Conservation (phyloP, 768 basidiomycete genomes). For the Mycena belliarum region DNA sequence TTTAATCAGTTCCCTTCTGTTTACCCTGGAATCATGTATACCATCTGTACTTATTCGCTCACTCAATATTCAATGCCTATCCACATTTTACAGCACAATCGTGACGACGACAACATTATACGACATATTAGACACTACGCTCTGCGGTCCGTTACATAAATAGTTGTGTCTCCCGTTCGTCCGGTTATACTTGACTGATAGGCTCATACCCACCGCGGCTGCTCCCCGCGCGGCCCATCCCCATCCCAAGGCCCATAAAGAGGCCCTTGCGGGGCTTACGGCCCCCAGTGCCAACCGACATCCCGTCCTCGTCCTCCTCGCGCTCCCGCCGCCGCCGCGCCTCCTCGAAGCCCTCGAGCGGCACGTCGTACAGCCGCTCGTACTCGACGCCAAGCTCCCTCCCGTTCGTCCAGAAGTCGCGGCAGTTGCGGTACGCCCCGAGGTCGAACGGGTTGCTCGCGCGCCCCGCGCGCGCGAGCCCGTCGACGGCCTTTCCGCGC, state of each 20-base stretch:
- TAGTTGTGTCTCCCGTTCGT: background rate
- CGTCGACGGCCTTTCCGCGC: conserved; percentile 84
- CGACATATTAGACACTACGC: conserved; percentile 2
- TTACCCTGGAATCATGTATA: too few relatives aligned
- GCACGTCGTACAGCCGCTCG: conserved; percentile 86
- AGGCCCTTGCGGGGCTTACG: conserved; percentile 46
- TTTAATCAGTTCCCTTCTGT: too few relatives aligned
- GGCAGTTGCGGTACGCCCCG: conserved; percentile 76
- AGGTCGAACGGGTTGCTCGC: conserved; percentile 92
- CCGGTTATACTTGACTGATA: conserved; percentile 54
- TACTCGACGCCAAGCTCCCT: conserved; percentile 89
- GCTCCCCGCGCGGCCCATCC: conserved; percentile 48
- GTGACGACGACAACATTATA: background rate
- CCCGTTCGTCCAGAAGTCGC: conserved; percentile 93
- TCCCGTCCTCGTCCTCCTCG: conserved; percentile 59
- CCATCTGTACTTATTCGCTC: too few relatives aligned
- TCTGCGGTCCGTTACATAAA: background rate
- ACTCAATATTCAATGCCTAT: too few relatives aligned
- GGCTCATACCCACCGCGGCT: conserved; percentile 65
- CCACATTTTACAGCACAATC: background rate
- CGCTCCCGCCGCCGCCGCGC: conserved; percentile 60
- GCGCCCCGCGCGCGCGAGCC: conserved; percentile 73
- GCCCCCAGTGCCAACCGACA: conserved; percentile 28
- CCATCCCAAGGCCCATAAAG: conserved; percentile 56
- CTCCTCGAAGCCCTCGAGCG: conserved; percentile 79